A percentile compares a stretch with the other conserved stretches of the same genome.
Conservation (phyloP, 2,329 filamentous ascomycete species). For the Lachnellula arida region DNA sequence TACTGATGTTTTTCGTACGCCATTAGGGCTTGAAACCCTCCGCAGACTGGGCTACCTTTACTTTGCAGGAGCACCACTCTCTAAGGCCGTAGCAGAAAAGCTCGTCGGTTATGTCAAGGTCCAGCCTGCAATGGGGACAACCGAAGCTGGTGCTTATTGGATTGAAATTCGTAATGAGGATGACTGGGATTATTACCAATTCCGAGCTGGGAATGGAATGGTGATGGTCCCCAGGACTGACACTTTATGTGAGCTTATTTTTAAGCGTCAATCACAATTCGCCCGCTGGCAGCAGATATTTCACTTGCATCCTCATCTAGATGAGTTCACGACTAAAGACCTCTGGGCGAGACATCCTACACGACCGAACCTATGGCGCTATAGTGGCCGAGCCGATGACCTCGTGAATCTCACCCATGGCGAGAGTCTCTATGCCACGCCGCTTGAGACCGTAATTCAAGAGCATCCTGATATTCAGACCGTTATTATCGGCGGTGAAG, state of each 20-base stretch:
- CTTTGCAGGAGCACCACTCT: background rate
- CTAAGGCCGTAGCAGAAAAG: background rate
- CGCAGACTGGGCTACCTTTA: background rate
- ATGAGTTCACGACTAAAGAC: background rate
- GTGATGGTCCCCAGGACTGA: background rate
- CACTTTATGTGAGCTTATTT: background rate
- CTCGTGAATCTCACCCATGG: conserved; percentile 1
- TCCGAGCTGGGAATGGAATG: background rate
- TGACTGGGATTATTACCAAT: conserved; percentile 4
- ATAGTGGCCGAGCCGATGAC: background rate
- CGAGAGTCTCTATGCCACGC: background rate
- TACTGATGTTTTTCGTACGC: background rate
- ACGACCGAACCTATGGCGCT: background rate
- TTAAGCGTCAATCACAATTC: background rate
- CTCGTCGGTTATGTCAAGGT: background rate
- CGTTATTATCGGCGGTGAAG: background rate
- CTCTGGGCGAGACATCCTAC: background rate
- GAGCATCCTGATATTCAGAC: background rate
- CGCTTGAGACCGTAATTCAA: background rate
- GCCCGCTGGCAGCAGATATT: background rate
- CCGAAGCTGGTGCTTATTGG: background rate
- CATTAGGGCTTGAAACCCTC: background rate
- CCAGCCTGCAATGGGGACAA: background rate
- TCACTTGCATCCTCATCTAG: background rate
- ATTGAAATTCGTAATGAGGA: background rate